Evolutionary conservation across 768 basidiomycete genomes (phyloP), one percentile per base, ranked within the genome.

Genomic region (Agaricus blazei): DNA sequence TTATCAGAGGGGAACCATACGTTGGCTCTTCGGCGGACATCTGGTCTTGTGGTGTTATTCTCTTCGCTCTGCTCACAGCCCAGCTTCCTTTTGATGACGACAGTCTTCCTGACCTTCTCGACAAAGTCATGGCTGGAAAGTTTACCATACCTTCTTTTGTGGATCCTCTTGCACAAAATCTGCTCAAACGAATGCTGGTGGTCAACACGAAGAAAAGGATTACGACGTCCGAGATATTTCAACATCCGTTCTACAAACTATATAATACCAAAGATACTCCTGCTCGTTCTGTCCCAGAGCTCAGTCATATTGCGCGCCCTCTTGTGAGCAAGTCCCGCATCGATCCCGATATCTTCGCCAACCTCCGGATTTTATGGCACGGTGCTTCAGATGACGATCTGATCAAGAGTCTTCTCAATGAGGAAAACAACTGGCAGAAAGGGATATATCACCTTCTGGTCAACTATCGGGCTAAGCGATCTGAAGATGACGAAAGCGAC

Each of bases 11-110:
- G 3, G 75, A 82, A 44, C 80, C 84, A 3, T 98, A 98, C 68
- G 81, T 93, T 63, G 95, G 94, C 7, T 80, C 85, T 2, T 78
- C 82, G n/a, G 85, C 93, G 19, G 95, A 98, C 70, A 91, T 95
- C 66, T 98, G 95, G 95, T 96, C 93, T 40, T 95, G 94, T 64
- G 95, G 95, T 54, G 84, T 98, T 65, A 93, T 96, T 60, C 79
- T 98, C 53, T 93, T 84, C 62, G 92, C 93, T 19, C 75, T 98
- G n/a, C 76, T 98, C 38, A 83, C 84, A 3, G 93, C 93, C 5
- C 77, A 81, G 42, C 77, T 97, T n/a, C 95, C 95, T 1, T 98
- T 98, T 64, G 93, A 98, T 66, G 88, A 95, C 65, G 90, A 94
- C 60, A 87, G 95, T 64, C 76, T 88, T 47, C 77, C 79, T 2